phyloP scores from a whole-genome alignment of 2,329 filamentous ascomycete species.

The Aspergillus sclerotialis region DNA sequence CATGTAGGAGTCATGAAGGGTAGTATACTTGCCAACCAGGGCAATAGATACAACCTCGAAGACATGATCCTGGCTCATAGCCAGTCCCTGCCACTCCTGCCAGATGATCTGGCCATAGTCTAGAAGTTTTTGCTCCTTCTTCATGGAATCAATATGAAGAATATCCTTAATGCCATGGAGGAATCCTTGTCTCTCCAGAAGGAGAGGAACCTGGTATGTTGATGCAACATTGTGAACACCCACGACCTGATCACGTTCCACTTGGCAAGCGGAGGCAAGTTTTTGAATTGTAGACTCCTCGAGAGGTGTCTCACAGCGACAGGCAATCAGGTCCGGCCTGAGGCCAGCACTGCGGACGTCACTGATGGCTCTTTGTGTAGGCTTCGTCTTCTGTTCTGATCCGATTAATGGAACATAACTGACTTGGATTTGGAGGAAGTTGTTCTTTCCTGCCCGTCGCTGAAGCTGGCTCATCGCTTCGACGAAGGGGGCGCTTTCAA shows the following conservation, averaged over 20 bases:
- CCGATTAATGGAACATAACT: conserved; percentile 63
- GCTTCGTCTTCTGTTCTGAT: conserved; percentile 90
- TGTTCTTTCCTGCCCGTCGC: conserved; percentile 63
- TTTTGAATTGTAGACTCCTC: conserved; percentile 71
- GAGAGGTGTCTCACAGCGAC: conserved; percentile 74
- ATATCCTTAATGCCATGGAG: conserved; percentile 58
- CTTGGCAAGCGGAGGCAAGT: conserved; percentile 82
- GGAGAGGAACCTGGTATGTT: conserved; percentile 91
- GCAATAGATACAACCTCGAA: conserved; percentile 70
- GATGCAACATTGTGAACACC: conserved; percentile 81
- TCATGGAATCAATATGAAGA: conserved; percentile 56
- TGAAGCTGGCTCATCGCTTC: conserved; percentile 77
- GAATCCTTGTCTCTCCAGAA: conserved; percentile 76
- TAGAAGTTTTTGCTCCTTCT: conserved; percentile 47
- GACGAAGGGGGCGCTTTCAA: conserved; percentile 81
- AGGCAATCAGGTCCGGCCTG: conserved; percentile 76
- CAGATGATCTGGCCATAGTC: conserved; percentile 64
- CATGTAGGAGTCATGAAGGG: conserved; percentile 78
- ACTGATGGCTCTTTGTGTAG: conserved; percentile 84
- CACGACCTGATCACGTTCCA: conserved; percentile 77
- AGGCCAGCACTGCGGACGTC: conserved; percentile 75
- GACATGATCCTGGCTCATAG: conserved; percentile 59
- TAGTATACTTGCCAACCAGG: conserved; percentile 87
- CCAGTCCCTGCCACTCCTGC: conserved; percentile 69
- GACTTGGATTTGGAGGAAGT: conserved; percentile 85